Evolutionary conservation across 78 protist species (phyloP).

Genomic region (slime mould (Dictyostelium discoideum)): dicty_2.7 NC_007090.3:1242001-1242500

Average conservation of each 20-base stretch:
- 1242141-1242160: too few relatives aligned
- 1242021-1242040: too few relatives aligned
- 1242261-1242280: neutral
- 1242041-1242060: too few relatives aligned
- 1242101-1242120: too few relatives aligned
- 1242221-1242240: too few relatives aligned
- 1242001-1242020: too few relatives aligned
- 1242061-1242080: too few relatives aligned
- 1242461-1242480: neutral
- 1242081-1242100: too few relatives aligned
- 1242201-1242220: too few relatives aligned
- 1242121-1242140: too few relatives aligned
- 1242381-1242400: constrained; percentile 75
- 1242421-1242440: neutral
- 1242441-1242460: neutral
- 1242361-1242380: neutral
- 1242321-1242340: neutral
- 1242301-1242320: neutral
- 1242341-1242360: neutral
- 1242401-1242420: constrained; percentile 48
- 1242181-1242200: too few relatives aligned
- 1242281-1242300: neutral
- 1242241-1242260: neutral
- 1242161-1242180: too few relatives aligned
- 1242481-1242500: neutral